Evolutionary conservation across 2,329 filamentous ascomycete genomes (phyloP), one percentile per base, ranked within the genome.

Genomic region (Fusarium pilosicola): DNA sequence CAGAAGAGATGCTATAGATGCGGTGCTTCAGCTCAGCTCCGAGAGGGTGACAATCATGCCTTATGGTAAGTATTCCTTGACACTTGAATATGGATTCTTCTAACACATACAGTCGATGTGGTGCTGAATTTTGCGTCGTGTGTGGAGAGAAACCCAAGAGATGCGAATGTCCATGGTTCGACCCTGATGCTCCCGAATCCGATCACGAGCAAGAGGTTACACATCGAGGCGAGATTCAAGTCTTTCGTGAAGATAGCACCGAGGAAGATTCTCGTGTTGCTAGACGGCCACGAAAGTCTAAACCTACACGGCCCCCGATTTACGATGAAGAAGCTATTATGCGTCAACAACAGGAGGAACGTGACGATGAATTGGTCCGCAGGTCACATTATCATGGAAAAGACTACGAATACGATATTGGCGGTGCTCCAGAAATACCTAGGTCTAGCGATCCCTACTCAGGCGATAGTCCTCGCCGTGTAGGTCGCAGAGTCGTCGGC

Each of bases 11-110:
- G 94, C 80, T 91, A 91, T 79, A 90, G 86, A 71, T 97, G 95
- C 83, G 89, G 88, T 72, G 86, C 88, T 44, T 87, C 93, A 85
- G 92, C 97, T 49, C 93, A 97, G 81, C 84, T 94, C 56, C 92
- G 92, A 75, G 93, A 96, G 81, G 94, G 94, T 49, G 95, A 93
- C 82, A 95, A 96, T 82, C 94, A 96, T 80, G 96, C 97, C 90
- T 94, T 90, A 34, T 97, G 94, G 92, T 93, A 85, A 83, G 89
- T 83, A 38, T 24, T 39, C 17, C 9, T 51, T 17, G 0, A 2
- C 13, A 7, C 17, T 13, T 5, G 4, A 4, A 9, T 20, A 18
- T 24, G n/a, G 39, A 61, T 42, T 24, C 15, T 65, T 32, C 73
- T 79, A 59, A 76, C 48, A 45, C 20, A 13, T 65, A 54, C 61